These are phyloP conservation scores for Annulohypoxylon moriforme DNA, from an alignment of 495 filamentous ascomycete species.

Conservation along the genomic window DNA sequence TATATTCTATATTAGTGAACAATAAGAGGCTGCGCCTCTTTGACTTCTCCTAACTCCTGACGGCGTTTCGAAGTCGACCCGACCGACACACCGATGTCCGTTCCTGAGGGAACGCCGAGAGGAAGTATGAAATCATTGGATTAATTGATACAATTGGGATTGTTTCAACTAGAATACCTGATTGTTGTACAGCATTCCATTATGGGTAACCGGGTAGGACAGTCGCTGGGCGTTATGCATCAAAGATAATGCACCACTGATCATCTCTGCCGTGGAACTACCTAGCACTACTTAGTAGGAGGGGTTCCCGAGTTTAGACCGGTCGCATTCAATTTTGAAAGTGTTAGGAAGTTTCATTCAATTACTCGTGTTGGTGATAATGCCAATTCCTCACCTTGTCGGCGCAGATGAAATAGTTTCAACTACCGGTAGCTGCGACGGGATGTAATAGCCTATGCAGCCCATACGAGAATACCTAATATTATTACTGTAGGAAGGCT, in stretches of 20 bases:
- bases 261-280: conserved; percentile 11
- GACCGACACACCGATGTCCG: conserved; percentile 6
- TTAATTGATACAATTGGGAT: conserved; percentile 28
- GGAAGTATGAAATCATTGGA: conserved; percentile 15
- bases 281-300: too few relatives aligned
- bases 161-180: conserved; percentile 36
- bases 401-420: background rate
- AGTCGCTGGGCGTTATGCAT: conserved; percentile 21
- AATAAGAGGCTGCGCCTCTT: conserved; percentile 18
- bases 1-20: background rate
- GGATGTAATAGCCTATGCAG: background rate
- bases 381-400: background rate
- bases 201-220: conserved; percentile 19
- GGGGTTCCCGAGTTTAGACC: background rate
- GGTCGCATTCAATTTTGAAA: background rate
- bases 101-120: conserved; percentile 23
- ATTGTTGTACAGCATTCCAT: conserved; percentile 13
- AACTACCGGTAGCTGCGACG: background rate
- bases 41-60: conserved; percentile 9
- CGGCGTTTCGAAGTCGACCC: conserved; percentile 23
- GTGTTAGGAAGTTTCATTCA: background rate
- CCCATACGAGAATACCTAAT: background rate
- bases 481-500: background rate
- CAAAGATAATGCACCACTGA: conserved; percentile 28
- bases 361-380: background rate